Evolutionary conservation across 805 yeast species (phyloP).

Genomic region (Nakazawaea peltata): DNA sequence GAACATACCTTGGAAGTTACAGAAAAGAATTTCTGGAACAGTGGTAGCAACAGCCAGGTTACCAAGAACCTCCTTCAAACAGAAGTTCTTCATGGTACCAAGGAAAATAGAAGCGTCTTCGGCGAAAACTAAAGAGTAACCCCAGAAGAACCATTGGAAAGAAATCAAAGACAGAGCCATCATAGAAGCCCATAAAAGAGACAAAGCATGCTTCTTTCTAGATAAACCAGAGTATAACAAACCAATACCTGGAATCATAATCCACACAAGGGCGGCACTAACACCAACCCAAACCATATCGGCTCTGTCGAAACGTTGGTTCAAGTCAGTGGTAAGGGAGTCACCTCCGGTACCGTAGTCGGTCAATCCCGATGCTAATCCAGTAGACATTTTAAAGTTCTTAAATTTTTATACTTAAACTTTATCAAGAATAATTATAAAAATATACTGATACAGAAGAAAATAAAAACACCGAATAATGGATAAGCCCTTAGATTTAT

Average conservation of each 20-base stretch:
- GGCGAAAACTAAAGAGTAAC: conserved; percentile 80
- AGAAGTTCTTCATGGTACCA: conserved; percentile 77
- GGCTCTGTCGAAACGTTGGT: conserved; percentile 59
- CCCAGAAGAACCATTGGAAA: conserved; percentile 99
- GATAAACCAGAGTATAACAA: conserved; percentile 87
- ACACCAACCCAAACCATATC: conserved; percentile 84
- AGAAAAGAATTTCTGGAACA: conserved; percentile 87
- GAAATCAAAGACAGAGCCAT: conserved; percentile 78
- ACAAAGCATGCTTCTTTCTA: conserved; percentile 92
- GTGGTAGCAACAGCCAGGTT: conserved; percentile 59
- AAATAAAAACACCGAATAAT: too few relatives aligned
- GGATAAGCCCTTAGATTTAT: too few relatives aligned
- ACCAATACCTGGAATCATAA: conserved; percentile 97
- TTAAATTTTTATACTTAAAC: too few relatives aligned
- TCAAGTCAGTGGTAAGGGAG: conserved; percentile 64
- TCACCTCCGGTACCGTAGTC: conserved; percentile 72
- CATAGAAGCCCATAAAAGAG: conserved; percentile 88
- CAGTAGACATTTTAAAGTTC: conserved; percentile 14
- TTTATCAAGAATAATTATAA: too few relatives aligned
- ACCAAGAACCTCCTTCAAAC: conserved; percentile 75
- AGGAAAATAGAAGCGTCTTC: conserved; percentile 47
- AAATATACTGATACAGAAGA: too few relatives aligned
- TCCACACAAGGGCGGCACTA: conserved; percentile 79
- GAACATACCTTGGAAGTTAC: conserved; percentile 94
- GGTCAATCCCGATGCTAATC: conserved; percentile 33